These are phyloP conservation scores for Sphaerulina vaccinii DNA, from an alignment of 2,329 filamentous ascomycete genomes.

Conservation along the genomic window DNA sequence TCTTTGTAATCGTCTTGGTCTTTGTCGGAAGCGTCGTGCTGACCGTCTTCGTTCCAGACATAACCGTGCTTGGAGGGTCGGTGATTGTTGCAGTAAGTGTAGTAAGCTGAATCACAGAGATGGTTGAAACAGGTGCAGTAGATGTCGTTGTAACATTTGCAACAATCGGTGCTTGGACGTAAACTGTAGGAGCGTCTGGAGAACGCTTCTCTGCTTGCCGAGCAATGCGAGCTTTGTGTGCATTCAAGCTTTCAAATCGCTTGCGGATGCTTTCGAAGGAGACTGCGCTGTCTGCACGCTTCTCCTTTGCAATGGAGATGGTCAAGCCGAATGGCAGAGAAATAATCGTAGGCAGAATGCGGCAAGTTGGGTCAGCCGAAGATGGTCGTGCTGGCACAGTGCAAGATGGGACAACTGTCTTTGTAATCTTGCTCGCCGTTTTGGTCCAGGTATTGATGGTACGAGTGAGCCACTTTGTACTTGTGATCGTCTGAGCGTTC, in stretches of 20 bases:
- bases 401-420: slow-evolving; percentile 42
- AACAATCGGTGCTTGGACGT: slow-evolving; percentile 33
- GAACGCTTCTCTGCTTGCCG: slow-evolving; percentile 28
- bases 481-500: slow-evolving; percentile 22
- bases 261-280: slow-evolving; percentile 5
- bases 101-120: slow-evolving; percentile 3
- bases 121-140: slow-evolving; percentile 8
- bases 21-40: slow-evolving; percentile 8
- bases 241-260: slow-evolving; percentile 1
- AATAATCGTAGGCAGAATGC: slow-evolving; percentile 28
- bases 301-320: slow-evolving; percentile 18
- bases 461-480: slow-evolving; percentile 23
- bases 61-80: slow-evolving; percentile 16
- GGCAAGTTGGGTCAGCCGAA: slow-evolving; percentile 18
- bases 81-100: slow-evolving; percentile 16
- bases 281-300: slow-evolving; percentile 3
- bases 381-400: slow-evolving; percentile 21
- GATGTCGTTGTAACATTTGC: slow-evolving; percentile 25
- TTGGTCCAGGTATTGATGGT: slow-evolving; percentile 35
- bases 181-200: slow-evolving; percentile 39
- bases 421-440: slow-evolving; percentile 24
- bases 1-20: slow-evolving; percentile 11
- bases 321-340: slow-evolving; percentile 20
- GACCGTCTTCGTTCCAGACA: slow-evolving; percentile 1
- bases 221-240: slow-evolving; percentile 5